Percentiles rank a stretch among this genome's conserved stretches.
Evolutionary conservation across 108 stramenopile genomes (phyloP).

Genomic region (Cylindrotheca closterium): DNA sequence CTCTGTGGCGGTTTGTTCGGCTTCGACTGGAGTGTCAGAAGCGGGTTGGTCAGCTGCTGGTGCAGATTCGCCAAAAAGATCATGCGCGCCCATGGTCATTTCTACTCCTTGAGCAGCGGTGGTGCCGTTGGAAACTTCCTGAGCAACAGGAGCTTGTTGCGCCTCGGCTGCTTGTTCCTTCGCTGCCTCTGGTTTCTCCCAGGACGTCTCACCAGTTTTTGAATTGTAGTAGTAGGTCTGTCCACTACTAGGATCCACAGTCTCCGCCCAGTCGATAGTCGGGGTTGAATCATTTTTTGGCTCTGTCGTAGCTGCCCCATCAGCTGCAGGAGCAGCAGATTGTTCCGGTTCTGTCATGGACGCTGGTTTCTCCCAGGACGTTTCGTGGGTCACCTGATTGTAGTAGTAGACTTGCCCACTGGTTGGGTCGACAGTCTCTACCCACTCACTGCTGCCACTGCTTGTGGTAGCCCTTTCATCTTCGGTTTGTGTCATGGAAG

Average conservation of each 20-base stretch:
- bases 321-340: not conserved
- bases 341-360: not conserved
- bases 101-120: not conserved
- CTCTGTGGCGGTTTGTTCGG: not conserved
- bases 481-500: not conserved
- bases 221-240: slow-evolving; percentile 74
- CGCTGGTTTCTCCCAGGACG: slow-evolving; percentile 27
- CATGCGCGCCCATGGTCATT: slow-evolving; percentile 28
- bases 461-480: not conserved
- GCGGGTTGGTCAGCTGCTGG: not conserved
- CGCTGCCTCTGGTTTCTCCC: slow-evolving; percentile 55
- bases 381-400: slow-evolving; percentile 42
- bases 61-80: slow-evolving; percentile 30
- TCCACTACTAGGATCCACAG: slow-evolving; percentile 22
- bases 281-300: not conserved
- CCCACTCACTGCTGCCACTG: slow-evolving; percentile 23
- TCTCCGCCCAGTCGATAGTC: slow-evolving; percentile 22
- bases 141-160: not conserved
- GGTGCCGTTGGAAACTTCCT: not conserved
- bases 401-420: slow-evolving; percentile 43
- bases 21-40: not conserved
- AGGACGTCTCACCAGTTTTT: slow-evolving; percentile 76
- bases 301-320: not conserved
- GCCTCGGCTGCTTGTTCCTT: not conserved
- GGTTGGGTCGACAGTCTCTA: slow-evolving; percentile 35